Evolutionary conservation across 768 basidiomycete genomes (phyloP).

Genomic region (Hericium alpestre): DNA sequence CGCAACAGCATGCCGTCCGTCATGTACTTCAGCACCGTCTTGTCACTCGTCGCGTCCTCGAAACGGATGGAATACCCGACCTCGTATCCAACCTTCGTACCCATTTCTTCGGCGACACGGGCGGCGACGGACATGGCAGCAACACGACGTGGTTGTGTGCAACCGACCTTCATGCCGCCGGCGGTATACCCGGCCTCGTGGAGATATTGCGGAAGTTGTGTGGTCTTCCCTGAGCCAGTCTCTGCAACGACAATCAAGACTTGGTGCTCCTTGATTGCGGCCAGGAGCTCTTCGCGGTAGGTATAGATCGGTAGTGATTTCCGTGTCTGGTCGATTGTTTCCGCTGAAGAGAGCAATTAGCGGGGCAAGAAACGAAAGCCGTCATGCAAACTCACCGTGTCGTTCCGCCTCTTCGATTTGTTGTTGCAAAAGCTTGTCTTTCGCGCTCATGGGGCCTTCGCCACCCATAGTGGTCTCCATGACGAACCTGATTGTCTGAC

Average conservation of each 20-base stretch:
- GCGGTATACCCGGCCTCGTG: conserved; percentile 95
- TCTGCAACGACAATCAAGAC: conserved; percentile 97
- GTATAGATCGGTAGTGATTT: conserved; percentile 88
- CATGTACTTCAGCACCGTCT: conserved; percentile 99
- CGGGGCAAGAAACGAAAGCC: conserved; percentile 4
- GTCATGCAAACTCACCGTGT: conserved; percentile 45
- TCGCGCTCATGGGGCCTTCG: conserved; percentile 61
- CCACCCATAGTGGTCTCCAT: conserved; percentile 69
- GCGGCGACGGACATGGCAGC: conserved; percentile 99
- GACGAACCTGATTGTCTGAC: conserved; percentile 91
- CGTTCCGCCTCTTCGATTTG: conserved; percentile 90
- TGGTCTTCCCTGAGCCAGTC: conserved; percentile 98
- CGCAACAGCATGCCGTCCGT: conserved; percentile 97
- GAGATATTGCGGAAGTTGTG: conserved; percentile 94
- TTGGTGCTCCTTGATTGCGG: conserved; percentile 84
- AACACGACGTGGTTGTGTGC: conserved; percentile 96
- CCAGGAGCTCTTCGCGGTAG: conserved; percentile 80
- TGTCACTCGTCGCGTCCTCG: conserved; percentile 98
- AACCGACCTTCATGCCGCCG: conserved; percentile 81
- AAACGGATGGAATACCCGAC: conserved; percentile 99
- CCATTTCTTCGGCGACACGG: conserved; percentile 98
- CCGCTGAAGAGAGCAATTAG: conserved; percentile 34
- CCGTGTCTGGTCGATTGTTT: conserved; percentile 86
- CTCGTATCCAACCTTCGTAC: conserved; percentile 91
- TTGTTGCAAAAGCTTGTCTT: conserved; percentile 73